Conservation (phyloP, 1,139 yeast genomes). For the Scheffersomyces stambukii region DNA sequence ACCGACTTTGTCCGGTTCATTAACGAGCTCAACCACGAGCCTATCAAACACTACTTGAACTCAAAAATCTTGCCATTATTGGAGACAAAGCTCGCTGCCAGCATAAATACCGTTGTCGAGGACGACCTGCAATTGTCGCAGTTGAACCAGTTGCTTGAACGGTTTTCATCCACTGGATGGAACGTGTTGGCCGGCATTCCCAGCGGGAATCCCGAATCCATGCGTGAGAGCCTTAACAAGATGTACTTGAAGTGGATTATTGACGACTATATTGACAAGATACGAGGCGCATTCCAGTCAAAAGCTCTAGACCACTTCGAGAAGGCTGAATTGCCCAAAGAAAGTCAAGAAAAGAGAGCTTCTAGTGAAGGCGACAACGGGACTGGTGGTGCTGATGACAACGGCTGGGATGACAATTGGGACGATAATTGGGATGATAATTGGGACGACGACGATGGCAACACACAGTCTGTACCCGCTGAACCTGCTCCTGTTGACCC, state of each 20-base stretch:
- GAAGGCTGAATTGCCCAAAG: conserved; percentile 11
- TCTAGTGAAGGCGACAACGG: conserved; percentile 1
- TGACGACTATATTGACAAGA: conserved; percentile 22
- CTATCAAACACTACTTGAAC: conserved; percentile 23
- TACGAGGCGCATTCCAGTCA: conserved; percentile 16
- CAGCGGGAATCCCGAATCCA: conserved; percentile 11
- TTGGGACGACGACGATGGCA: conserved; percentile 17
- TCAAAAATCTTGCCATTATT: conserved; percentile 28
- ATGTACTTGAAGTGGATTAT: conserved; percentile 29
- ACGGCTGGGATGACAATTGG: conserved; percentile 21
- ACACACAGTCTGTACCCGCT: not conserved
- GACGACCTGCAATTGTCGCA: conserved; percentile 14
- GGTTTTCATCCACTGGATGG: conserved; percentile 26
- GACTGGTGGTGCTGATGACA: conserved; percentile 9
- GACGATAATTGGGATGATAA: conserved; percentile 23
- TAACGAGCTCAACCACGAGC: conserved; percentile 19
- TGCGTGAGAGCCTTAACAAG: conserved; percentile 21
- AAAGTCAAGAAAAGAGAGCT: conserved; percentile 1
- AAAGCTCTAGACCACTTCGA: conserved; percentile 10
- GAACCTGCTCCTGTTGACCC: not conserved
- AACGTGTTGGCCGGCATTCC: conserved; percentile 19
- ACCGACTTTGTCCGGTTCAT: conserved; percentile 27
- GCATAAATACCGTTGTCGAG: conserved; percentile 22
- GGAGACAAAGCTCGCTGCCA: conserved; percentile 26
- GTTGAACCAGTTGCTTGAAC: conserved; percentile 21